Base-by-base conservation (phyloP, 352 stramenopile genomes). In the Pythium rishiriense region DNA sequence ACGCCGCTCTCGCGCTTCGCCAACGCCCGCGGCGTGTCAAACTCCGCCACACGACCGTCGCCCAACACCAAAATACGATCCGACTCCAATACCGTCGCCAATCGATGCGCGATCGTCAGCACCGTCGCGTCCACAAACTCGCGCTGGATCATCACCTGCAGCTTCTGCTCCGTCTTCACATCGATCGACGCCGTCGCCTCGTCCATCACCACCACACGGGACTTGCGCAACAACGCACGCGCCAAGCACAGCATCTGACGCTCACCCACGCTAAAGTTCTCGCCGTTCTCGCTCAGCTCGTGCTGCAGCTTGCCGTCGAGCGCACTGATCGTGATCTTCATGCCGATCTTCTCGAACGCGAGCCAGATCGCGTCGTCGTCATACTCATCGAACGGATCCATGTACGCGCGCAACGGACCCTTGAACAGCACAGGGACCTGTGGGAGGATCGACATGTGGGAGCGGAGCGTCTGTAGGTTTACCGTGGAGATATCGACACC, bases 101-200 rank as follows among this genome's bases (percentile, higher is more conserved):
- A 72, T n/a, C 95, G 74, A 72, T 98, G 94, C 6, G 96, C 95
- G 66, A 99, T 98, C 12, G 93, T 98, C 8, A 99, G 63, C 24
- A 97, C 79, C n/a, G 94, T 98, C 22, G 81, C 80, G 28, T 89
- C 74, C 14, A 56, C 55, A 76, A 98, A 98, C 37, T 97, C 90
- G 46, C 88, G 68, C 41, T 87, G 71, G 59, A 98, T 93, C 54
- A 87, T 92, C 9, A 68, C 62, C 63, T 85, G 78, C 52, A 94
- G 84, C 17, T 72, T 64, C 33, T 70, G 7, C 74, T 97, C 89
- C 28, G 73, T 87, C 21, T 70, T n/a, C n/a, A n/a, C n/a, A n/a
- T n/a, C n/a, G 9, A 90, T 84, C 26, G 77, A 87, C n/a, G 83
- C 79, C 9, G 93, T 98, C 7, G 94, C 93, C 76, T 99, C 96